Evolutionary conservation across 2,329 filamentous ascomycete species (phyloP), one percentile per base, ranked within the genome.

Genomic region (Sporothrix globosa): DNA sequence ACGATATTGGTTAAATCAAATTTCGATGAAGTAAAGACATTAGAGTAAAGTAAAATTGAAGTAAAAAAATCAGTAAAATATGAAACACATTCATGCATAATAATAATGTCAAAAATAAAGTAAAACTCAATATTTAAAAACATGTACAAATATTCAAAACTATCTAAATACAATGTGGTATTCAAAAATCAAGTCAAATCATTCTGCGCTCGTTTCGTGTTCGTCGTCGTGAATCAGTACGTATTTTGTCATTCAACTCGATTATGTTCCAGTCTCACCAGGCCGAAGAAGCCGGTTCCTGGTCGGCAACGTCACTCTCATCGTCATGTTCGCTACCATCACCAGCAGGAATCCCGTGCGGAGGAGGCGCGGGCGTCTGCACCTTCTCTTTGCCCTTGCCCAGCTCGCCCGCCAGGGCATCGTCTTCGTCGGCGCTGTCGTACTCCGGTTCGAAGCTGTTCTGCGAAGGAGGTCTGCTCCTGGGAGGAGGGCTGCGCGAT

Each of bases 351-450:
- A 6, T 34, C 34, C 9, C 34, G 4, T 4, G 34, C 34, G 34
- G 34, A 34, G 34, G 34, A 9, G 34, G 1, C 34, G 34, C 34
- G 1, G 34, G 34, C 3, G 30, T 2, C 54, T 58, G 27, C 6
- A 4, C 39, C 30, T 24, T 61, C 41, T 30, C 30, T 7, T 46
- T 63, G 7, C 14, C 44, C 19, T 21, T 48, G 7, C 44, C 44
- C 61, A 50, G 24, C 61, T 50, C 44, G 21, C 24, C 61, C 24
- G 24, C 44, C 9, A 66, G 14, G 2, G 24, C 21, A n/a, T 53
- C 63, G 14, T 27, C 39, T 34, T 67, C 56, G 41, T 68, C 67
- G 19, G 53, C 41, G 44, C 53, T 68, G 41, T 68, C 67, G 11
- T 44, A 48, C 6, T 41, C 41, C 9, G 41, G 27, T 7, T 68